Base-by-base conservation (phyloP, 768 basidiomycete species). In the Baorangia bicolor region DNA sequence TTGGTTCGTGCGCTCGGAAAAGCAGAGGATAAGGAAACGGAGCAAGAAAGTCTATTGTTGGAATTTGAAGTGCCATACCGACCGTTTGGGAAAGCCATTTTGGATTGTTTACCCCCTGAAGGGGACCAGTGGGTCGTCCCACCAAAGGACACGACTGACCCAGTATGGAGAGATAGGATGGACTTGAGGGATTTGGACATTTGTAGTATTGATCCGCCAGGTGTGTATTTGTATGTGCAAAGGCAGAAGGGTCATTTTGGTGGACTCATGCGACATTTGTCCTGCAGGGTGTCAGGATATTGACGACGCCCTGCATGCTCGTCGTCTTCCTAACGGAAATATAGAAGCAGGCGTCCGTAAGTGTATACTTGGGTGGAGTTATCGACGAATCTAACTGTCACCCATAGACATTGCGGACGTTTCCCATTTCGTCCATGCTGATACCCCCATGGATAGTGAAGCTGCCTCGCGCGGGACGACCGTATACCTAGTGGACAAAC, bases 321-420 rank as follows among this genome's bases (percentile, higher is more conserved):
- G 88, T 40, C 79, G 73, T 28, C 74, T 99, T 20, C 86, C 93
- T 0, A 96, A 95, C 64, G 96, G 96, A 2, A 93, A 95, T 70
- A 89, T 98, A 55, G 93, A 99, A 69, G 94, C 94, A 33, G 97
- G 97, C 51, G 97, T 99, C 62, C 96, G 96, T 98, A 65, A 79
- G 95, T n/a, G n/a, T 90, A 6, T 18, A 48, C 28, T 30, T 31
- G 7, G 16, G 25, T 33, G 16, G 13, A n/a, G 42, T 3, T 35
- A 11, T 39, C 37, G 42, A 47, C 38, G 51, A 46, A 21, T 12
- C 48, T 43, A 43, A 47, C 18, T 44, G 34, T 42, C 13, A 5
- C 18, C 27, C 37, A 3, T 64, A 98, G 95, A 99, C 68, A 99
- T 99, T 59, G 96, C 96, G 54, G 97, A 99, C 67, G 96, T 99